Conservation (phyloP, 495 filamentous ascomycete genomes). For the Penicillium bialowiezense region DNA sequence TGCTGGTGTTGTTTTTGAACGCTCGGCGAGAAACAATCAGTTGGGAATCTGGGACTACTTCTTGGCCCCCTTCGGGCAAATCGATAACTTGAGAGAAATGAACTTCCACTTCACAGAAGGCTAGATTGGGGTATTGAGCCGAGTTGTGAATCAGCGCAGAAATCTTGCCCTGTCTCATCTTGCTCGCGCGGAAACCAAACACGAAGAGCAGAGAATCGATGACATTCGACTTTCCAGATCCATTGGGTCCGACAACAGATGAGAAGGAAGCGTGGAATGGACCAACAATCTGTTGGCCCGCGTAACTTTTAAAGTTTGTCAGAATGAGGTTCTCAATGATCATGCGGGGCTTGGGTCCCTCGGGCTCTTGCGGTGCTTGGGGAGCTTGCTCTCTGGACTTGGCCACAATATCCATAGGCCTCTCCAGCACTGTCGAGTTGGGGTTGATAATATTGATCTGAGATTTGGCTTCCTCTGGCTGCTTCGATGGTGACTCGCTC, state of each 20-base stretch:
- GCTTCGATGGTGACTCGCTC: conserved; percentile 54
- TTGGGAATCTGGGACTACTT: conserved; percentile 76
- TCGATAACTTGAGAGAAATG: conserved; percentile 95
- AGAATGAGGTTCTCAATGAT: conserved; percentile 89
- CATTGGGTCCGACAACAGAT: conserved; percentile 97
- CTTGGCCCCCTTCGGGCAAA: conserved; percentile 65
- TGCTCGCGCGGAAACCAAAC: conserved; percentile 96
- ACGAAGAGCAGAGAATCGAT: conserved; percentile 98
- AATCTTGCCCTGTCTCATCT: conserved; percentile 98
- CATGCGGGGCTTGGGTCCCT: conserved; percentile 74
- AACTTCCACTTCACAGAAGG: conserved; percentile 91
- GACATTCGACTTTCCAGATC: conserved; percentile 97
- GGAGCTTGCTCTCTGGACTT: conserved; percentile 74
- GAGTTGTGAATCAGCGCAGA: conserved; percentile 97
- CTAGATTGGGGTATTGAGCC: conserved; percentile 75
- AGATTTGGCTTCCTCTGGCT: conserved; percentile 36
- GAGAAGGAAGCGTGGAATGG: conserved; percentile 97
- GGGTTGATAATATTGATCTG: conserved; percentile 66
- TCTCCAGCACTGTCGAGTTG: conserved; percentile 73
- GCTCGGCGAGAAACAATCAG: conserved; percentile 87
- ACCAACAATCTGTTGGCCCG: conserved; percentile 89
- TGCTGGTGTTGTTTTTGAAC: conserved; percentile 97
- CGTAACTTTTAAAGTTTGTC: conserved; percentile 98
- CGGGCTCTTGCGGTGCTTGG: conserved; percentile 62
- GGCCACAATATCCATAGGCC: conserved; percentile 90